Conservation (phyloP, 257 asterid genomes). For the Agastache rugosa region DNA sequence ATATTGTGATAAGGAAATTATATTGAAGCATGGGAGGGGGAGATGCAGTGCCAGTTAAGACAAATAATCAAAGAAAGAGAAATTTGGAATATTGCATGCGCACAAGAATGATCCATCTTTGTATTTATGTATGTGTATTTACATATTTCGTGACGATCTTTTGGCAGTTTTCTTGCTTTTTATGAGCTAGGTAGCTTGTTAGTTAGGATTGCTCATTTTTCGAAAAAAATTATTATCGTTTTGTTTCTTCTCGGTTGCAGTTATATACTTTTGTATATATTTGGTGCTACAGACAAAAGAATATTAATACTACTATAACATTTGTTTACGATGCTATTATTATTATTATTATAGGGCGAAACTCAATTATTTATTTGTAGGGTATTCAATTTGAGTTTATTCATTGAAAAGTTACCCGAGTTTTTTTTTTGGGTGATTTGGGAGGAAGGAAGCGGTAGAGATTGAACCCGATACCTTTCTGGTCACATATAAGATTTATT, state of each 20-base stretch:
- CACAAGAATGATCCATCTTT: slow-evolving; percentile 28
- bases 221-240: not conserved
- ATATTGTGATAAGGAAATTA: slow-evolving; percentile 40
- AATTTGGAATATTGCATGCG: slow-evolving; percentile 16
- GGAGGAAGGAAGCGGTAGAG: no score
- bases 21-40: slow-evolving; percentile 10
- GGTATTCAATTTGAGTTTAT: not conserved
- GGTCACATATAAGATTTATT: no score
- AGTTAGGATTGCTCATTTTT: slow-evolving; percentile 34
- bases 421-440: no score
- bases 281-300: not conserved
- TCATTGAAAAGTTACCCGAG: not conserved
- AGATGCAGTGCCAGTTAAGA: not conserved
- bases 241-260: slow-evolving; percentile 12
- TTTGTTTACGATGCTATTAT: not conserved
- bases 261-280: not conserved
- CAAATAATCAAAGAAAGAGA: not conserved
- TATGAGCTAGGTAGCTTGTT: slow-evolving; percentile 36
- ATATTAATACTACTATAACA: not conserved
- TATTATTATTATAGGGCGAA: not conserved
- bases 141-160: not conserved
- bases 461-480: no score
- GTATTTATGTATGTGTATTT: not conserved
- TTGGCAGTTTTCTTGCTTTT: slow-evolving; percentile 33
- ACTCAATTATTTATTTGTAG: not conserved